phyloP scores from a whole-genome alignment of 1,139 yeast genomes.

The Geotrichum klebahnii region DNA sequence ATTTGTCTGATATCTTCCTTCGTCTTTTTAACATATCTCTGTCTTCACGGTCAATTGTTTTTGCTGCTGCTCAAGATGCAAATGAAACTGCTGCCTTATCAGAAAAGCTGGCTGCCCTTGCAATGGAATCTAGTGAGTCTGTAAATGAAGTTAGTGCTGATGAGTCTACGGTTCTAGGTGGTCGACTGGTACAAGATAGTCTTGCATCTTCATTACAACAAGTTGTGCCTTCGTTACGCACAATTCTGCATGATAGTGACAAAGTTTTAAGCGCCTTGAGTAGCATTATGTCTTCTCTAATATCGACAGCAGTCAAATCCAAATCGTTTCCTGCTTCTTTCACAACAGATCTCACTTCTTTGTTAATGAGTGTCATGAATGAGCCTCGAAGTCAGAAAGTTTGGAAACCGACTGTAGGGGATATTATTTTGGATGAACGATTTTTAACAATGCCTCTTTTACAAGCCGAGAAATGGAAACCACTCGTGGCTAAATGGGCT shows the following conservation, averaged over 20 bases:
- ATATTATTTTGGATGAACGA: slow-evolving; percentile 39
- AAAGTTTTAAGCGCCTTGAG: slow-evolving; percentile 43
- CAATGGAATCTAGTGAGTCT: slow-evolving; percentile 15
- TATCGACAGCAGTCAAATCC: slow-evolving; percentile 45
- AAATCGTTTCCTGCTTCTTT: slow-evolving; percentile 37
- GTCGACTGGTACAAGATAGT: slow-evolving; percentile 40
- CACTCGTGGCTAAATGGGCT: slow-evolving; percentile 55
- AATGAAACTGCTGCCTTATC: slow-evolving; percentile 19
- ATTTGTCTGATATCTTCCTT: slow-evolving; percentile 59
- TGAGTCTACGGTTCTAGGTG: slow-evolving; percentile 19
- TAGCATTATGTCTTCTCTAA: slow-evolving; percentile 42
- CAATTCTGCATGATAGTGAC: slow-evolving; percentile 49
- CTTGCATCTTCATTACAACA: slow-evolving; percentile 41
- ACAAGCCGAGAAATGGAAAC: slow-evolving; percentile 47
- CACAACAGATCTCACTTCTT: slow-evolving; percentile 34
- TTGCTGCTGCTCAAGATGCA: slow-evolving; percentile 20
- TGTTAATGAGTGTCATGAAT: slow-evolving; percentile 28
- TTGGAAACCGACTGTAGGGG: slow-evolving; percentile 43
- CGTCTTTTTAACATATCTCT: slow-evolving; percentile 50
- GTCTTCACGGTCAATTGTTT: slow-evolving; percentile 32
- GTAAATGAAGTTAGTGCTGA: slow-evolving; percentile 8
- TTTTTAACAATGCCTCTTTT: slow-evolving; percentile 43
- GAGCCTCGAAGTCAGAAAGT: slow-evolving; percentile 35
- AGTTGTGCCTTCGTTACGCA: slow-evolving; percentile 43
- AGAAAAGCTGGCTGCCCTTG: slow-evolving; percentile 19